These are phyloP conservation scores for Gossypium sturtianum DNA, from an alignment of 345 rosid genomes.

Conservation along the genomic window DNA sequence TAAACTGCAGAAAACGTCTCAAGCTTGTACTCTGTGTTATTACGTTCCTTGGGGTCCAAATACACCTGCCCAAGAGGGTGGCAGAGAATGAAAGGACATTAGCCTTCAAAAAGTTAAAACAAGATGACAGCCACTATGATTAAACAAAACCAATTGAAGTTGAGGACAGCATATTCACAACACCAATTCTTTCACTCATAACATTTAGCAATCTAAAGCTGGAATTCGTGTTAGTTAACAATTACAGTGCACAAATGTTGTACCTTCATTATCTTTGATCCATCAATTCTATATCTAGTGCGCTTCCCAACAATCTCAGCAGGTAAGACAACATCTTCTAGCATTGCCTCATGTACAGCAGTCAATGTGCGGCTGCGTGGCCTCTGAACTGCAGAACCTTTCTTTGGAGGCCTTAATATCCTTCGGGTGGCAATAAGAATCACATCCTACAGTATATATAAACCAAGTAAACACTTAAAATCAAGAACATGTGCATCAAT, in stretches of 20 bases:
- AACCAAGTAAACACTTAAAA: constrained; percentile 5
- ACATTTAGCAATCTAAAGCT: background rate
- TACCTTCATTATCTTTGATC: constrained; percentile 85
- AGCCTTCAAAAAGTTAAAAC: background rate
- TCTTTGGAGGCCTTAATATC: constrained; percentile 85
- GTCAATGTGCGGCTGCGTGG: constrained; percentile 88
- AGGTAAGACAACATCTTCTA: constrained; percentile 80
- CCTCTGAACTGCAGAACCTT: constrained; percentile 81
- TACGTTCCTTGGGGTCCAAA: constrained; percentile 79
- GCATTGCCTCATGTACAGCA: constrained; percentile 78
- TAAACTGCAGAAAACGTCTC: constrained; percentile 76
- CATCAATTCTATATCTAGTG: constrained; percentile 63
- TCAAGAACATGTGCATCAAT: background rate
- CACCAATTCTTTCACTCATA: background rate
- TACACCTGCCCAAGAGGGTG: constrained; percentile 37
- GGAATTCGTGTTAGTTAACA: no score
- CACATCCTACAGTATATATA: constrained; percentile 47
- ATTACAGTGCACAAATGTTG: background rate
- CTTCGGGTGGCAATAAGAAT: constrained; percentile 72
- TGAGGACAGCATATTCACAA: background rate
- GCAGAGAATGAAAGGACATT: background rate
- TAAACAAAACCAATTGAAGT: background rate
- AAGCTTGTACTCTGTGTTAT: constrained; percentile 72
- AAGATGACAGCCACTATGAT: background rate
- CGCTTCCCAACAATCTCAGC: constrained; percentile 96